Percentiles rank a stretch among this genome's conserved stretches.
Conservation (phyloP, 345 rosid species). For the Stellera chamaejasme region DNA sequence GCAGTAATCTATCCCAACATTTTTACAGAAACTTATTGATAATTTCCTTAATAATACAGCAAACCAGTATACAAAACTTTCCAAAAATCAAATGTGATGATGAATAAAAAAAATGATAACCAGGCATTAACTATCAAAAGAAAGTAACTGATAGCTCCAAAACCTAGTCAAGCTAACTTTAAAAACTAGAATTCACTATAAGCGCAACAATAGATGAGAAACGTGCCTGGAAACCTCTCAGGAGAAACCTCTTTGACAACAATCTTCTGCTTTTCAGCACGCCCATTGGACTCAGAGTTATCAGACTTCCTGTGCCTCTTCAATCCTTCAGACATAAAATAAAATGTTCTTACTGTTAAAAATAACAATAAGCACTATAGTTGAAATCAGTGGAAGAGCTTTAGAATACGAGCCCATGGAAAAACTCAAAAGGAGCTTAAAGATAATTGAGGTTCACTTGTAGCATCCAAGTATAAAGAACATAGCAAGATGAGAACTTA, state of each 20-base stretch:
- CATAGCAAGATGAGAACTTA: too few species aligned
- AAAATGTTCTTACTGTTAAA: neutral
- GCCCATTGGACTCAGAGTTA: conserved; percentile 19
- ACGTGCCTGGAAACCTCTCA: conserved; percentile 29
- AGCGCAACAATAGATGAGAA: neutral
- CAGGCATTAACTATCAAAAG: neutral
- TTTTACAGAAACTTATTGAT: too few species aligned
- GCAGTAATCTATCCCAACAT: too few species aligned
- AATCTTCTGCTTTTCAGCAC: conserved; percentile 22
- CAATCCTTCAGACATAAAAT: conserved; percentile 16
- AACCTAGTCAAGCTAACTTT: neutral
- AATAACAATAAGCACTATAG: too few species aligned
- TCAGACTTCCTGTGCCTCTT: conserved; percentile 23
- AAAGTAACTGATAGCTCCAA: neutral
- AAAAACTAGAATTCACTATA: conserved; percentile 4
- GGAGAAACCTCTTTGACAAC: conserved; percentile 21
- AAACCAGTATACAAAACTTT: neutral
- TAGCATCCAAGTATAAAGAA: neutral
- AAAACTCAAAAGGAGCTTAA: neutral
- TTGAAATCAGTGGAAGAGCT: too few species aligned
- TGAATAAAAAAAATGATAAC: neutral
- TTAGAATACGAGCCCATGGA: too few species aligned
- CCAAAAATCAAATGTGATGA: neutral
- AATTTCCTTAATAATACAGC: neutral
- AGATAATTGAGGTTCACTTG: neutral